Evolutionary conservation across 75 land plant genomes (phyloP).

Genomic region (Isoetes taiwanensis): DNA sequence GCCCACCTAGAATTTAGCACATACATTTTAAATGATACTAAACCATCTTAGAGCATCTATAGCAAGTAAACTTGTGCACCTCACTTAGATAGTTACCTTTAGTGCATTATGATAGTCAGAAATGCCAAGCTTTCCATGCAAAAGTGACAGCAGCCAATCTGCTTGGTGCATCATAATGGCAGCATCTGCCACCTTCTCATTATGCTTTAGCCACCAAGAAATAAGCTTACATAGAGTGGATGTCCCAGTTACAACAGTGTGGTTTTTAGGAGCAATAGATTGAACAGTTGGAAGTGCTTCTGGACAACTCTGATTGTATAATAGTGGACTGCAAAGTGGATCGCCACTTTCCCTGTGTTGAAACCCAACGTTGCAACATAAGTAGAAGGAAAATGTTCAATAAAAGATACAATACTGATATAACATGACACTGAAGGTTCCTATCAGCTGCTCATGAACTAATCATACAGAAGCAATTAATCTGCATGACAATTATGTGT

Average conservation of each 20-base stretch:
- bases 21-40: background rate
- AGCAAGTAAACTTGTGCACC: background rate
- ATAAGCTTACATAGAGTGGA: slow-evolving; percentile 57
- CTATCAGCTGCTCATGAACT: too few relatives aligned
- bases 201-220: slow-evolving; percentile 34
- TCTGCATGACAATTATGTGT: background rate
- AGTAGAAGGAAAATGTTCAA: too few relatives aligned
- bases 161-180: slow-evolving; percentile 47
- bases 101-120: slow-evolving; percentile 64
- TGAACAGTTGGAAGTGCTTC: slow-evolving; percentile 36
- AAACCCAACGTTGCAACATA: too few relatives aligned
- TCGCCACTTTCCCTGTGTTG: slow-evolving; percentile 34
- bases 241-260: slow-evolving; percentile 46
- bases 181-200: slow-evolving; percentile 13
- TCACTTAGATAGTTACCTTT: slow-evolving; percentile 20
- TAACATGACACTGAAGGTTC: too few relatives aligned
- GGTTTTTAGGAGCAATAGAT: slow-evolving; percentile 47
- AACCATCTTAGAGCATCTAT: background rate
- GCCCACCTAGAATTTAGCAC: slow-evolving; percentile 33
- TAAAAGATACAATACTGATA: too few relatives aligned
- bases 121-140: slow-evolving; percentile 51
- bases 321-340: slow-evolving; percentile 28
- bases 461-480: too few relatives aligned
- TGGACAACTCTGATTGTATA: slow-evolving; percentile 46
- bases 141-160: slow-evolving; percentile 56